These are phyloP conservation scores for Coemansia sp. DNA, from an alignment of 192 early-diverging fungal genomes.

Conservation along the genomic window DNA sequence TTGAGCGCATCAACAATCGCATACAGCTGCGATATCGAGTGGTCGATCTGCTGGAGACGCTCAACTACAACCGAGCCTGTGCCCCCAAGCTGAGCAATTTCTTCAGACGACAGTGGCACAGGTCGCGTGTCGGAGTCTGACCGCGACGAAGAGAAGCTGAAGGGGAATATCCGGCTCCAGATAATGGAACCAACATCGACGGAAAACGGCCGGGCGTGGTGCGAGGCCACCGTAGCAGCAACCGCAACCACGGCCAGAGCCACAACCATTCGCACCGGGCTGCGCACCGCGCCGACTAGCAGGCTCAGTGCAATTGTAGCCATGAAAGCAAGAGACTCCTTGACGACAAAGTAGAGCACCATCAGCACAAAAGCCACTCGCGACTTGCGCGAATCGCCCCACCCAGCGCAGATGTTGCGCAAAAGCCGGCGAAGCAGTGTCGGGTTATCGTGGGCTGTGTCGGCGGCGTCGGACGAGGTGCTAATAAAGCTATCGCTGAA, in stretches of 20 bases:
- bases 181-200: constrained; percentile 15
- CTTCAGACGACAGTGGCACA: constrained; percentile 32
- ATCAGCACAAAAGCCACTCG: constrained; percentile 46
- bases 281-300: constrained; percentile 27
- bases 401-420: constrained; percentile 41
- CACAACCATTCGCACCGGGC: constrained; percentile 26
- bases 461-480: constrained; percentile 36
- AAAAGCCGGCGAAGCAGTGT: constrained; percentile 41
- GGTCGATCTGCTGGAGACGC: constrained; percentile 39
- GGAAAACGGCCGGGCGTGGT: constrained; percentile 24
- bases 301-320: constrained; percentile 28
- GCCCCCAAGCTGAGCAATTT: constrained; percentile 35
- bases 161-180: background rate
- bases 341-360: constrained; percentile 49
- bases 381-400: constrained; percentile 38
- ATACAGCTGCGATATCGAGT: constrained; percentile 42
- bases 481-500: constrained; percentile 49
- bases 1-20: constrained; percentile 40
- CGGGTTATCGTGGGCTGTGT: constrained; percentile 31
- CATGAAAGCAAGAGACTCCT: constrained; percentile 30
- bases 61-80: constrained; percentile 32
- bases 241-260: constrained; percentile 34
- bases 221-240: constrained; percentile 25
- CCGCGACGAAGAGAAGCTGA: background rate
- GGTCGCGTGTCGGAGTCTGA: background rate